Evolutionary conservation across 192 early-diverging fungal species (phyloP).

Genomic region (Dissophora globulifera): DNA sequence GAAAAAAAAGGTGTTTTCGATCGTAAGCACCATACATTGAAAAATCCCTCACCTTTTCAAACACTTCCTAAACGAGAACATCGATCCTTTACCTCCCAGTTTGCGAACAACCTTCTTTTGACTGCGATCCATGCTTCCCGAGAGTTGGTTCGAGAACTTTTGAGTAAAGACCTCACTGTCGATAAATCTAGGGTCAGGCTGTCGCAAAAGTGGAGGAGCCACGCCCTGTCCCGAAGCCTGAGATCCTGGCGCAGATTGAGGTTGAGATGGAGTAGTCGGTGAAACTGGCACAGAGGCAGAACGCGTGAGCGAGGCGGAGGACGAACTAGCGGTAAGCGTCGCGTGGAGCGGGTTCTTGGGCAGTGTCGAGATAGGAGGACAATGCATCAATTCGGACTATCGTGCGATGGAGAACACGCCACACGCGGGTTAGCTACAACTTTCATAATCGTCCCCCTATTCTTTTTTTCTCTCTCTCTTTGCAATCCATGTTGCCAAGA

Average conservation of each 20-base stretch:
- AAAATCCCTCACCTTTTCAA: no score
- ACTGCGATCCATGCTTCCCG: conserved; percentile 74
- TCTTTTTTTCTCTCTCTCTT: no score
- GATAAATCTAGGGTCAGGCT: conserved; percentile 86
- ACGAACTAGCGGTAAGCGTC: conserved; percentile 55
- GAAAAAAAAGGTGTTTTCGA: neutral
- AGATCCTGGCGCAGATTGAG: conserved; percentile 36
- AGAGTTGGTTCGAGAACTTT: conserved; percentile 85
- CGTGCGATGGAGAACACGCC: no score
- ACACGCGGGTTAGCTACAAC: no score
- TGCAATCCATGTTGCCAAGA: no score
- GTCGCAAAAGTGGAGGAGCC: conserved; percentile 65
- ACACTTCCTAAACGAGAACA: no score
- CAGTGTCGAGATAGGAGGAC: conserved; percentile 72
- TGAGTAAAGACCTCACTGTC: conserved; percentile 93
- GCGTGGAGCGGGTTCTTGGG: conserved; percentile 77
- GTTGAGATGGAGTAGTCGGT: conserved; percentile 3
- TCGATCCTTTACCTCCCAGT: conserved; percentile 66
- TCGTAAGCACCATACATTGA: no score
- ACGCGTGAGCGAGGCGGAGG: conserved; percentile 36
- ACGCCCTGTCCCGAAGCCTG: conserved; percentile 56
- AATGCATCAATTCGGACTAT: conserved; percentile 76
- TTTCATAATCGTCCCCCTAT: no score
- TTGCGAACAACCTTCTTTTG: conserved; percentile 79
- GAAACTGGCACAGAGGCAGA: conserved; percentile 24